Conservation (phyloP, 2,329 filamentous ascomycete species). For the Berkeleyomyces basicola region DNA sequence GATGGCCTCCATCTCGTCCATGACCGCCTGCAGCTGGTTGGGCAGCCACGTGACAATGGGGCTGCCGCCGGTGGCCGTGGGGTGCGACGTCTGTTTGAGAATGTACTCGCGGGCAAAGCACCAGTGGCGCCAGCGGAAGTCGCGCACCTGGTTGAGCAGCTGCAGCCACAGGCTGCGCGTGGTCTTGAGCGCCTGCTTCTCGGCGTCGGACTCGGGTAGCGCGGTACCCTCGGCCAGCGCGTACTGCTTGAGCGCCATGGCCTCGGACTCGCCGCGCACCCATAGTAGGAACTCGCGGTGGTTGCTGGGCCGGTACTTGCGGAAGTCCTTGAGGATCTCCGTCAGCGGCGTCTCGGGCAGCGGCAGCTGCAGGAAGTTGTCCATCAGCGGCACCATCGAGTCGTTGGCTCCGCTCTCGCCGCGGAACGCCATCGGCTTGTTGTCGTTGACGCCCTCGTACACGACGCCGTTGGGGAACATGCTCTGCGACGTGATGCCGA, state of each 20-base stretch:
- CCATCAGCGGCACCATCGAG: constrained; percentile 79
- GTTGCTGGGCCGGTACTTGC: constrained; percentile 73
- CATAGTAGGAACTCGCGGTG: constrained; percentile 72
- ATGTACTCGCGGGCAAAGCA: constrained; percentile 76
- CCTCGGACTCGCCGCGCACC: constrained; percentile 36
- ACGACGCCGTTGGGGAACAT: constrained; percentile 91
- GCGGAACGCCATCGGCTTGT: constrained; percentile 60
- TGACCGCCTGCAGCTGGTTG: constrained; percentile 61
- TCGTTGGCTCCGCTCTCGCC: constrained; percentile 92
- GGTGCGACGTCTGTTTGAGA: constrained; percentile 58
- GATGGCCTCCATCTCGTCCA: constrained; percentile 50
- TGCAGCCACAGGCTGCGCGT: constrained; percentile 45
- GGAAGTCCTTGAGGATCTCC: constrained; percentile 74
- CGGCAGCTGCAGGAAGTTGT: constrained; percentile 68
- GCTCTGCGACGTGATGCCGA: constrained; percentile 79
- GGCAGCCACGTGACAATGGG: constrained; percentile 75
- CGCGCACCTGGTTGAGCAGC: constrained; percentile 57
- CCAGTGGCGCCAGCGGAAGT: constrained; percentile 75
- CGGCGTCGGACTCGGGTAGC: constrained; percentile 14
- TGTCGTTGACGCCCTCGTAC: constrained; percentile 66
- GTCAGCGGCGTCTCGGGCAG: constrained; percentile 87
- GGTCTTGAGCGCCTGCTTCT: constrained; percentile 28
- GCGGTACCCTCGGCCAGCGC: constrained; percentile 26
- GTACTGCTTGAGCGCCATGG: constrained; percentile 40
- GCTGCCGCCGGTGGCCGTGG: constrained; percentile 63